These are phyloP conservation scores for Puya raimondii DNA, from an alignment of 176 grass and related monocot species.

Conservation along the genomic window DNA sequence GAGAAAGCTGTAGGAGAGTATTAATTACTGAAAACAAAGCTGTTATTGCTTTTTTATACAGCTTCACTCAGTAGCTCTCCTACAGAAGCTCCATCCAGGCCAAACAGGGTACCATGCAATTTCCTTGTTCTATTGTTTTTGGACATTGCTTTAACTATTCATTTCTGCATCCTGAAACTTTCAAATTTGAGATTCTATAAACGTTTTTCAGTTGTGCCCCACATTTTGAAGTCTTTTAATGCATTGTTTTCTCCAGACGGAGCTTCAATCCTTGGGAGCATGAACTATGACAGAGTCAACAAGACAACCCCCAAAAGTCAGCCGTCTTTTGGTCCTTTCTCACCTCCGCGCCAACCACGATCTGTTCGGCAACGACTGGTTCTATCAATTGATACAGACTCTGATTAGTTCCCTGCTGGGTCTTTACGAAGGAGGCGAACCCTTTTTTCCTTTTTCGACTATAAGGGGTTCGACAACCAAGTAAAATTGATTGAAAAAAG, in stretches of 20 bases:
- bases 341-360: slow-evolving; percentile 9
- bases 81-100: no score
- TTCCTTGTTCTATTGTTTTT: not conserved
- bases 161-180: not conserved
- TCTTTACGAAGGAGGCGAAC: not conserved
- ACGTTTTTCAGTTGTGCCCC: slow-evolving; percentile 2
- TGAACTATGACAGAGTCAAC: slow-evolving; percentile 5
- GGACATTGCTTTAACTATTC: not conserved
- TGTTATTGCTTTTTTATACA: no score
- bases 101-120: no score
- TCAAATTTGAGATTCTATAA: not conserved
- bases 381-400: slow-evolving; percentile 49
- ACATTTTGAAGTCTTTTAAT: slow-evolving; percentile 8
- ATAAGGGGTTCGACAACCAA: not conserved
- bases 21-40: no score
- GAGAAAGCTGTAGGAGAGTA: no score
- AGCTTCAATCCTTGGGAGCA: slow-evolving; percentile 26
- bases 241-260: slow-evolving; percentile 19
- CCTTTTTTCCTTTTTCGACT: not conserved
- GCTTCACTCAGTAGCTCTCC: no score
- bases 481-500: not conserved
- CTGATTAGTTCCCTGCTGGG: slow-evolving; percentile 30
- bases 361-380: slow-evolving; percentile 40
- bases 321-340: slow-evolving; percentile 15
- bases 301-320: slow-evolving; percentile 2